Percentiles rank a stretch among this genome's conserved stretches.
Evolutionary conservation across 805 yeast species (phyloP).

Genomic region (Deakozyma indianensis): DNA sequence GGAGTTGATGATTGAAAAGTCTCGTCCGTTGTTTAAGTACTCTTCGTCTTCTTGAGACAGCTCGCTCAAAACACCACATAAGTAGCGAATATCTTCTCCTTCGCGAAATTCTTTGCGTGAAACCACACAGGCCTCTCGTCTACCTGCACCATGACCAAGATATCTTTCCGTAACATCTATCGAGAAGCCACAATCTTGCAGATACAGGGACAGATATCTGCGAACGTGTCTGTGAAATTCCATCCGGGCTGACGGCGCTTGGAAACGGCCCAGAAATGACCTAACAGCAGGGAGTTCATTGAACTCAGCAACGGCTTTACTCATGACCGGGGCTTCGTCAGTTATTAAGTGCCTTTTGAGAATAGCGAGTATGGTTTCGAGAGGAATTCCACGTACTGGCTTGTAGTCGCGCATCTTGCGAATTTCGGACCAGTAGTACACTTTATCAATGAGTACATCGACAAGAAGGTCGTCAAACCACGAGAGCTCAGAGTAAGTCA

Average conservation of each 20-base stretch:
- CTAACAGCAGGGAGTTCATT: constrained; percentile 14
- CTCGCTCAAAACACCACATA: constrained; percentile 26
- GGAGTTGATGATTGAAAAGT: constrained; percentile 29
- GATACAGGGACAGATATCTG: constrained; percentile 24
- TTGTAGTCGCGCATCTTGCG: constrained; percentile 16
- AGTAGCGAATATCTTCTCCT: constrained; percentile 22
- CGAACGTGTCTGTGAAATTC: constrained; percentile 25
- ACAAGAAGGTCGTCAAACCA: constrained; percentile 17
- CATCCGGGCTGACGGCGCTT: constrained; percentile 8
- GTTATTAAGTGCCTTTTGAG: constrained; percentile 3
- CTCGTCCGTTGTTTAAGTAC: constrained; percentile 20
- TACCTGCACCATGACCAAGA: constrained; percentile 12
- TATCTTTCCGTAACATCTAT: constrained; percentile 30
- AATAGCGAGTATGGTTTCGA: constrained; percentile 7
- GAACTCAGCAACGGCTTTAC: constrained; percentile 17
- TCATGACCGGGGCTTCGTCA: constrained; percentile 1
- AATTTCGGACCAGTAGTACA: constrained; percentile 18
- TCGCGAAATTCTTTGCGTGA: constrained; percentile 19
- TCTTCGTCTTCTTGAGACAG: constrained; percentile 23
- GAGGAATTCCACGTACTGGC: constrained; percentile 12
- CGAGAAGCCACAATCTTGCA: constrained; percentile 27
- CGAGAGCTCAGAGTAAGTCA: constrained; percentile 16
- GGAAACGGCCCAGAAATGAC: constrained; percentile 16
- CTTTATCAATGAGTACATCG: constrained; percentile 15
- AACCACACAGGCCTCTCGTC: constrained; percentile 26